A percentile compares a stretch with the other conserved stretches of the same genome.
phyloP scores from a whole-genome alignment of 2,329 filamentous ascomycete species.

The Raffaelea albimanens region DNA sequence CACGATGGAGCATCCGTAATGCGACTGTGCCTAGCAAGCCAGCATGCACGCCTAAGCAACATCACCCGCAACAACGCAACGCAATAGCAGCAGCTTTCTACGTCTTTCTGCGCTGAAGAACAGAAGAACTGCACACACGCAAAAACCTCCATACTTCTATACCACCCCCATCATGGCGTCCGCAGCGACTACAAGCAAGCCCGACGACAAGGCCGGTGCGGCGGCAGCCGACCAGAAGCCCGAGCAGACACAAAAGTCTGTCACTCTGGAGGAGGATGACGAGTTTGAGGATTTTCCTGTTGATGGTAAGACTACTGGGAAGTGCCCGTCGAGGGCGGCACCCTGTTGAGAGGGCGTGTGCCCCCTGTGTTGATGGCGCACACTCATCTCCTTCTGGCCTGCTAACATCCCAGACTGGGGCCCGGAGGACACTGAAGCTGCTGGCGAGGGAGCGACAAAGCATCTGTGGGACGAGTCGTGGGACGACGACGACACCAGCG shows the following conservation, averaged over 20 bases:
- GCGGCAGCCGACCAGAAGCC: slow-evolving; percentile 52
- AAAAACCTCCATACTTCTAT: too few relatives aligned
- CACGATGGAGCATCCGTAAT: not conserved
- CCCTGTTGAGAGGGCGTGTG: too few relatives aligned
- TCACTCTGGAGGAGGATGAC: slow-evolving; percentile 87
- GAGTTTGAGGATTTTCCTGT: slow-evolving; percentile 99
- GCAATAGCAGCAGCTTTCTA: too few relatives aligned
- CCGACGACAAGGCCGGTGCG: slow-evolving; percentile 28
- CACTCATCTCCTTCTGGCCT: too few relatives aligned
- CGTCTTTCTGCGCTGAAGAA: too few relatives aligned
- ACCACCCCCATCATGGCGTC: slow-evolving; percentile 27
- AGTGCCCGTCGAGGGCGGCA: too few relatives aligned
- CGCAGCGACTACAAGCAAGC: slow-evolving; percentile 19
- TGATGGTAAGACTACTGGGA: slow-evolving; percentile 53
- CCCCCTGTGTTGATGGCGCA: too few relatives aligned
- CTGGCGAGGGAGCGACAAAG: slow-evolving; percentile 49
- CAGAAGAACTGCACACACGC: too few relatives aligned
- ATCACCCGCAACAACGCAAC: too few relatives aligned
- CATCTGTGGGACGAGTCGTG: slow-evolving; percentile 99
- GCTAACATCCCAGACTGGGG: slow-evolving; percentile 64
- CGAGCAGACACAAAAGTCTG: slow-evolving; percentile 21
- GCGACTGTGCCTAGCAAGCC: too few relatives aligned
- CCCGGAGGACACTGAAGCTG: slow-evolving; percentile 80
- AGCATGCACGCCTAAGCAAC: too few relatives aligned
- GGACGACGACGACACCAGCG: slow-evolving; percentile 95